Evolutionary conservation across 805 yeast species (phyloP).

Genomic region (Ogataea methanolica): DNA sequence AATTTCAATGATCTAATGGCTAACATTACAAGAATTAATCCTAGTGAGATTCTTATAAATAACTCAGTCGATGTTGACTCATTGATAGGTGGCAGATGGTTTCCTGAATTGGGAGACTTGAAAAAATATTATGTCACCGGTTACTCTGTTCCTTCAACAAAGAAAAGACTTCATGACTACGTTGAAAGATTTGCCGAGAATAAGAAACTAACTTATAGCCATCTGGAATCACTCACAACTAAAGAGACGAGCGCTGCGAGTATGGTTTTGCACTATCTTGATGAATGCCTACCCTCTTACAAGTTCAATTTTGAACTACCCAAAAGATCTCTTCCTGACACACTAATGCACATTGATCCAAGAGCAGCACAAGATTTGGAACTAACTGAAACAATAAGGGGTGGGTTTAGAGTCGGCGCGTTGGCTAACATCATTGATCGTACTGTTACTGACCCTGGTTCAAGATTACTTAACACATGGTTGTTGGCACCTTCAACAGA

Average conservation of each 20-base stretch:
- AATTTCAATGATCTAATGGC: constrained; percentile 56
- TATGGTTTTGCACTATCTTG: constrained; percentile 61
- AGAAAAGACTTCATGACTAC: constrained; percentile 35
- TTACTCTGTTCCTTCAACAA: constrained; percentile 38
- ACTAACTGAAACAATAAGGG: constrained; percentile 53
- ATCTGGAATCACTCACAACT: constrained; percentile 31
- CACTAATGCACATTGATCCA: constrained; percentile 73
- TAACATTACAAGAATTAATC: constrained; percentile 72
- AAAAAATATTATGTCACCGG: constrained; percentile 57
- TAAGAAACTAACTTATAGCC: constrained; percentile 16
- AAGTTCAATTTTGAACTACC: constrained; percentile 67
- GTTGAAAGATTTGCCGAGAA: constrained; percentile 37
- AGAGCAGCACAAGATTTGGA: constrained; percentile 76
- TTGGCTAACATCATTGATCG: constrained; percentile 62
- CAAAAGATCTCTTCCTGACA: constrained; percentile 43
- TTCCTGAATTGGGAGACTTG: constrained; percentile 53
- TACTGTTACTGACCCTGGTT: constrained; percentile 78
- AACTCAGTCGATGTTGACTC: constrained; percentile 37
- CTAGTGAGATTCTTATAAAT: constrained; percentile 70
- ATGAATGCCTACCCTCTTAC: constrained; percentile 67
- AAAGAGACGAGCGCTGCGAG: constrained; percentile 59
- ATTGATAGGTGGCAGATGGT: constrained; percentile 47
- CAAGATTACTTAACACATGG: constrained; percentile 79
- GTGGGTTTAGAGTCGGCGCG: constrained; percentile 60
- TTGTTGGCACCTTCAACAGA: constrained; percentile 72